Evolutionary conservation across 331 rosid species (phyloP).

Genomic region (Dryas integrifolia): DNA sequence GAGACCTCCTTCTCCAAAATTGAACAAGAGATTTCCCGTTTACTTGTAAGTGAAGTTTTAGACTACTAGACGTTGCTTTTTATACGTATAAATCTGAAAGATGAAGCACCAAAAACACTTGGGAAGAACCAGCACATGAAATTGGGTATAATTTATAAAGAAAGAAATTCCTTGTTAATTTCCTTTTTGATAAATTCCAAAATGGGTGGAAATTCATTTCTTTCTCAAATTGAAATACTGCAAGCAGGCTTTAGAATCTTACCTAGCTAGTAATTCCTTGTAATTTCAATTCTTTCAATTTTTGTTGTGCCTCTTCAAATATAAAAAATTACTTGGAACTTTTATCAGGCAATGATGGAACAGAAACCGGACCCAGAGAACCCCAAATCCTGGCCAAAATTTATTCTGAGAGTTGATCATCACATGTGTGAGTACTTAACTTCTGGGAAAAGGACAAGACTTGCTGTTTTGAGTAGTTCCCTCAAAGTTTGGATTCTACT

Average conservation of each 20-base stretch:
- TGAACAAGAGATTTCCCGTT: conserved; percentile 87
- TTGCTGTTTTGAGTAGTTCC: conserved; percentile 85
- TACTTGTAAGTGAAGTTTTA: conserved; percentile 60
- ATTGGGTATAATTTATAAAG: background rate
- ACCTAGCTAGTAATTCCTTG: background rate
- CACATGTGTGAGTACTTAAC: conserved; percentile 81
- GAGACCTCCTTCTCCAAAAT: conserved; percentile 94
- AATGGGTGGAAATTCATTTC: background rate
- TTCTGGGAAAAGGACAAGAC: conserved; percentile 75
- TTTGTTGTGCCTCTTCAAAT: background rate
- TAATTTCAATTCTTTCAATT: background rate
- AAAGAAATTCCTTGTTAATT: background rate
- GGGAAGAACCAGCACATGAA: conserved; percentile 1
- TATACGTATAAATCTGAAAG: conserved; percentile 4
- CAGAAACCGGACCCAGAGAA: conserved; percentile 60
- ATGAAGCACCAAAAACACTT: background rate
- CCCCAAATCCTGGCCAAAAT: conserved; percentile 90
- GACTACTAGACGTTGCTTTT: conserved; percentile 7
- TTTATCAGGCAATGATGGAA: conserved; percentile 65
- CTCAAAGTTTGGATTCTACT: conserved; percentile 91
- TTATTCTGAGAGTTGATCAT: conserved; percentile 77
- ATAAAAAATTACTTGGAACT: background rate
- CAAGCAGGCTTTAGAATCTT: background rate
- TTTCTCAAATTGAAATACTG: background rate
- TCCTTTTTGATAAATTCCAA: background rate